phyloP scores from a whole-genome alignment of 75 land plant species.

The Pinus albicaulis region DNA sequence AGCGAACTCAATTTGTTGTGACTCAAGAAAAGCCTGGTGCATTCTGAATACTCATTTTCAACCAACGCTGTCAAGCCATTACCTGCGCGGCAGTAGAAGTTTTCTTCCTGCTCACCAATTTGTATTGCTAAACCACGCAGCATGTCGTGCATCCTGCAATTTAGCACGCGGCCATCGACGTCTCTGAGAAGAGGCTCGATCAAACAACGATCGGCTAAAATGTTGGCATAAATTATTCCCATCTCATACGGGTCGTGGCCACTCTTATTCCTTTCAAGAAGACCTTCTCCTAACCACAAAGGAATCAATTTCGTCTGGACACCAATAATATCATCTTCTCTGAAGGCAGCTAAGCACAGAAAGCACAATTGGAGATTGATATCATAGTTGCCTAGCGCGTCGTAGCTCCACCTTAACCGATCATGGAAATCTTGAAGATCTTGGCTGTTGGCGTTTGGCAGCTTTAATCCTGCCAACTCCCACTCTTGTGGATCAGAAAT shows the following conservation, averaged over 20 bases:
- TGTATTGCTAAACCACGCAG: background rate
- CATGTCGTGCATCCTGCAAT: background rate
- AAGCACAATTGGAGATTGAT: background rate
- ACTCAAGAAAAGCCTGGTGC: background rate
- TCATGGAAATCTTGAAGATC: background rate
- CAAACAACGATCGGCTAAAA: slow-evolving; percentile 1
- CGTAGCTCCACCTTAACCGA: background rate
- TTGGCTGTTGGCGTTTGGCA: background rate
- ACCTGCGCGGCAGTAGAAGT: background rate
- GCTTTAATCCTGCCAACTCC: background rate
- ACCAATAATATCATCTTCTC: background rate
- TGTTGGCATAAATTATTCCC: background rate
- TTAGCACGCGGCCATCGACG: background rate
- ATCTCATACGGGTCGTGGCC: background rate
- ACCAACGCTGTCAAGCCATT: background rate
- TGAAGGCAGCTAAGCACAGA: background rate
- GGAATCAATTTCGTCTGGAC: background rate
- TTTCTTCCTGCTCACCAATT: background rate
- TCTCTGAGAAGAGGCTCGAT: background rate
- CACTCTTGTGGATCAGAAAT: background rate
- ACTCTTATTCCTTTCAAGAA: background rate
- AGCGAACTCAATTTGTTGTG: background rate
- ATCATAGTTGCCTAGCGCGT: background rate
- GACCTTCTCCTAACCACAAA: background rate
- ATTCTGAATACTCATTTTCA: background rate